Evolutionary conservation across 805 yeast species (phyloP), one percentile per base, ranked within the genome.

Genomic region (Saccharomycopsis capsularis): DNA sequence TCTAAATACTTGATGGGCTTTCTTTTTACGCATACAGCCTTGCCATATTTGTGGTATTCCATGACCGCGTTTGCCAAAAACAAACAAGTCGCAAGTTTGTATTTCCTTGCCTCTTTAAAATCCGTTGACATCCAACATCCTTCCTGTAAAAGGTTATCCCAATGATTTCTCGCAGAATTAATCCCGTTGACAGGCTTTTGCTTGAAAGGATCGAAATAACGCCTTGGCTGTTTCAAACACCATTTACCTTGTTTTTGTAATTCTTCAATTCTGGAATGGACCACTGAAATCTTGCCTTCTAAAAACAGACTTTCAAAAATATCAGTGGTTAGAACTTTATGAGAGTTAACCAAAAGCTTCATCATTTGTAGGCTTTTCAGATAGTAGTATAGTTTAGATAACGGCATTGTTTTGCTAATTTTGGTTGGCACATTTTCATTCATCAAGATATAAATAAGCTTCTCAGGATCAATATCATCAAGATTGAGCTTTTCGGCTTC

Each of bases 251-350:
- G 82, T 42, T 95, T 71, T 62, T 88, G 87, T 54, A 93, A 71
- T 62, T 91, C 98, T 60, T 91, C 98, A 42, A 93, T 90, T 53
- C 98, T 73, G 1, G 95, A 84, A 58, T 88, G 85, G 18, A 88
- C 79, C 9, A 89, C 96, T 0, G 95, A 86, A 2, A 91, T 81
- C 61, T 90, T 85, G 3, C 96, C 96, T 61, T 93, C 99, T 13
- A 87, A 76, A 30, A 90, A 68, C 0, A 95, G 86, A 58, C 84
- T 77, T 60, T 88, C 95, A 65, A 79, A 93, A 49, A 85, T 79
- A 45, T 87, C 91, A 0, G 98, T 85, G 29, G 89, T 79, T 35
- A 91, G 69, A 0, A 85, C 82, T 60, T 93, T 93, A 60, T 90
- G 96, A 3, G 96, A 80, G 29, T 89, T 76, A 0, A 95, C 88